Conservation (phyloP, 371 early-diverging fungal species). For the Apophysomyces trapeziformis region DNA sequence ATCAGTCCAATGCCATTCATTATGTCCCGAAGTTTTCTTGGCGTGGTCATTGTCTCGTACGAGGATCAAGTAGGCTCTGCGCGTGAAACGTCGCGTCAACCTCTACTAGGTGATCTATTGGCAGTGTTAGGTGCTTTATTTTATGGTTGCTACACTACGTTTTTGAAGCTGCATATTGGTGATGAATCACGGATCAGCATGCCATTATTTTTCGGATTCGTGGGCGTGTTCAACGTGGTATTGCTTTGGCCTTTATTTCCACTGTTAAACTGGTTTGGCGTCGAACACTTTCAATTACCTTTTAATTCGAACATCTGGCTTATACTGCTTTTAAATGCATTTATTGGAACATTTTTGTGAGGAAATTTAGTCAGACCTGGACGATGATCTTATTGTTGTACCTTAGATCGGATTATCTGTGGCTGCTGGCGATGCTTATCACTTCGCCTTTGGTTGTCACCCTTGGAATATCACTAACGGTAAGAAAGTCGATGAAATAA, state of each 20-base stretch:
- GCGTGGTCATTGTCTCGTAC: conserved; percentile 56
- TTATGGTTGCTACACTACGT: conserved; percentile 76
- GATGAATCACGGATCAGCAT: conserved; percentile 71
- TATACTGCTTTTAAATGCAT: conserved; percentile 70
- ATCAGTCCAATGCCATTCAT: neutral
- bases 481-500: conserved; percentile 4
- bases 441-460: conserved; percentile 81
- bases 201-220: conserved; percentile 78
- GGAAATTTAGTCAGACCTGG: conserved; percentile 1
- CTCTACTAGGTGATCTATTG: conserved; percentile 66
- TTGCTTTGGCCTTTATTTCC: conserved; percentile 70
- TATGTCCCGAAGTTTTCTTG: conserved; percentile 44
- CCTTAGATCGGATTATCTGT: conserved; percentile 70
- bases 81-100: conserved; percentile 18
- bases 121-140: conserved; percentile 73
- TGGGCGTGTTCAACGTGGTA: conserved; percentile 73
- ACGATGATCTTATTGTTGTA: neutral
- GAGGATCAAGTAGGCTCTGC: conserved; percentile 30
- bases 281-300: conserved; percentile 72
- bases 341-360: conserved; percentile 75
- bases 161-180: conserved; percentile 70
- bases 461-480: conserved; percentile 73
- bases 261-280: conserved; percentile 59
- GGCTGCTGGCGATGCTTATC: conserved; percentile 77
- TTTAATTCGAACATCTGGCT: conserved; percentile 49